Evolutionary conservation across 495 filamentous ascomycete genomes (phyloP).

Genomic region (Penicillium verhagenii): DNA sequence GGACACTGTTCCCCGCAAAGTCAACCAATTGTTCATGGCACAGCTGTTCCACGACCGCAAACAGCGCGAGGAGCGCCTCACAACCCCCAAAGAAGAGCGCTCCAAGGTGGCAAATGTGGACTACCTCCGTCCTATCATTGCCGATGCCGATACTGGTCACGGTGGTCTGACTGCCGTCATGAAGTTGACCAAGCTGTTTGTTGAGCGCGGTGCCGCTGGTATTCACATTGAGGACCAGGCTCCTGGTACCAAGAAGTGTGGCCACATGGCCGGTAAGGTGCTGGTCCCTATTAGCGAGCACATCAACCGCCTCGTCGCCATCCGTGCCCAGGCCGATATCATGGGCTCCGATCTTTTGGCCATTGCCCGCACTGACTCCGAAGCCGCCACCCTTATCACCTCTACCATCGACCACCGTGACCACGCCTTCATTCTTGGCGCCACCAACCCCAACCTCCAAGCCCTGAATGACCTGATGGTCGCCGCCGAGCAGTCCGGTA

Average conservation of each 20-base stretch:
- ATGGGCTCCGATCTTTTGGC: constrained; percentile 91
- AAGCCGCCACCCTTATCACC: constrained; percentile 96
- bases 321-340: constrained; percentile 96
- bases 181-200: constrained; percentile 97
- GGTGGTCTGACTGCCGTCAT: constrained; percentile 96
- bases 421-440: constrained; percentile 87
- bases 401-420: constrained; percentile 94
- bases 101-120: constrained; percentile 77
- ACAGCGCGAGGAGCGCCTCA: constrained; percentile 91
- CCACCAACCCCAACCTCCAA: constrained; percentile 80
- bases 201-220: constrained; percentile 94
- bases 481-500: constrained; percentile 78
- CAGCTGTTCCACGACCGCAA: constrained; percentile 99
- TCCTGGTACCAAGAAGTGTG: constrained; percentile 98
- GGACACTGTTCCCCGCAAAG: constrained; percentile 99
- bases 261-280: constrained; percentile 99
- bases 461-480: constrained; percentile 90
- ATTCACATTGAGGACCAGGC: constrained; percentile 99
- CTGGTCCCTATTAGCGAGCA: constrained; percentile 96
- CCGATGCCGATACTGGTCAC: constrained; percentile 96
- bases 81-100: constrained; percentile 71
- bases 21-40: constrained; percentile 92
- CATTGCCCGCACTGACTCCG: constrained; percentile 93
- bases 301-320: constrained; percentile 96
- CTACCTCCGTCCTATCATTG: constrained; percentile 93